Evolutionary conservation across 116 monocot species (phyloP), one percentile per base, ranked within the genome.

Genomic region (Papilionanthe hybrid): DNA sequence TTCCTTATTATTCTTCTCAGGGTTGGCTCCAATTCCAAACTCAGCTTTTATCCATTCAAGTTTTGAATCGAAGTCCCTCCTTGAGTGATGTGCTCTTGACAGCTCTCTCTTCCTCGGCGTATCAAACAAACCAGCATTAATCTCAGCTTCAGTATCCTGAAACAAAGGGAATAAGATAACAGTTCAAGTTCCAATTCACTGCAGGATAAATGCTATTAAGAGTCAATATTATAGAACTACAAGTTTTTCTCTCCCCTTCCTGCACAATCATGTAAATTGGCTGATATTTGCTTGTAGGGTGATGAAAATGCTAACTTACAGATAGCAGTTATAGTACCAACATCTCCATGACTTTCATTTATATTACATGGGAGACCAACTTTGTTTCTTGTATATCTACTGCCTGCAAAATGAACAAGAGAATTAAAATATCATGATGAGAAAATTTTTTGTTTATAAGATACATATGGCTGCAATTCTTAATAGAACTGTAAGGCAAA

Each of bases 1-100:
- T 76, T 76, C 32, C 30, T 76, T 82, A 77, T 81, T n/a, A 77
- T 68, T 69, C 56, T 55, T 76, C 55, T 71, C 71, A 41, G 23
- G 13, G 78, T 71, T 7, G 42, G 4, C 7, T 44, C 25, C 60
- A 78, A 45, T 60, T 20, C 45, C 45, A 27, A 78, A 27, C 55
- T 73, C 78, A 73, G 45, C 10, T 72, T 41, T 56, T 48, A 60
- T 27, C 57, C 74, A 27, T 83, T 78, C 74, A 74, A 60, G 45
- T 78, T 28, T 56, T 55, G 83, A 74, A 74, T 42, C 17, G 15
- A 25, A 17, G n/a, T 77, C 66, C 66, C 45, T 53, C 53, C 53
- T 30, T 1, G 65, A 65, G 76, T 76, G 11, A 15, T 43, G 9
- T 60, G 29, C 19, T 72, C 42, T 45, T 5, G 72, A 47, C 58